phyloP scores from a whole-genome alignment of 2,329 filamentous ascomycete genomes.

The Cladophialophora immunda region DNA sequence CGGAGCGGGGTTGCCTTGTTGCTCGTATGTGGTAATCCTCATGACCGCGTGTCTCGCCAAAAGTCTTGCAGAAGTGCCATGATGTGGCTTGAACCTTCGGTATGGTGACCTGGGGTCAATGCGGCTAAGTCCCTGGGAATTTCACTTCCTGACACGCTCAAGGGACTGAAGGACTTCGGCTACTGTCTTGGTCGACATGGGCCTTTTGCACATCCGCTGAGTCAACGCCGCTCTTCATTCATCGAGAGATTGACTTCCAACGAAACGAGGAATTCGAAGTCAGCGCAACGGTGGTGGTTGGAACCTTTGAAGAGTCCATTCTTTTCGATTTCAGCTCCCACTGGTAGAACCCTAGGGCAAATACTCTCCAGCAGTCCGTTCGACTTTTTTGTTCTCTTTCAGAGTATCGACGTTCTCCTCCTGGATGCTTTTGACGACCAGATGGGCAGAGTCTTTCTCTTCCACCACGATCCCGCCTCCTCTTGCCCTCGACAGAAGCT shows the following conservation, averaged over 20 bases:
- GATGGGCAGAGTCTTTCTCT: conserved; percentile 45
- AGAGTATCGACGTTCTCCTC: conserved; percentile 19
- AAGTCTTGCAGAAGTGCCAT: neutral
- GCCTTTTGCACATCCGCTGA: neutral
- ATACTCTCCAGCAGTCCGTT: conserved; percentile 37
- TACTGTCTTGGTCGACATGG: neutral
- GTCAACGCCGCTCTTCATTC: neutral
- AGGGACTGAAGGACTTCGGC: neutral
- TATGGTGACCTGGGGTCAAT: neutral
- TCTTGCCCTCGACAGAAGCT: conserved; percentile 49
- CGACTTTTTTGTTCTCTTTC: conserved; percentile 28
- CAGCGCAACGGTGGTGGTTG: neutral
- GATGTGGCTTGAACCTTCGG: neutral
- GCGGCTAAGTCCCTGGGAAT: neutral
- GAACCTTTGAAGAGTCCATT: neutral
- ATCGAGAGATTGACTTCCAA: neutral
- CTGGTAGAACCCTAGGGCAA: conserved; percentile 21
- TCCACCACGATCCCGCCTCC: conserved; percentile 54
- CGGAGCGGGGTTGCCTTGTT: neutral
- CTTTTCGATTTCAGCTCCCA: neutral
- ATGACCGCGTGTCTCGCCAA: too few relatives aligned
- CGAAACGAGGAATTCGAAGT: neutral
- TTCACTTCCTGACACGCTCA: neutral
- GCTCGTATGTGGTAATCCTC: neutral
- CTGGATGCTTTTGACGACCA: conserved; percentile 32